Conservation (phyloP, 495 filamentous ascomycete species). For the Cryomyces minteri region DNA sequence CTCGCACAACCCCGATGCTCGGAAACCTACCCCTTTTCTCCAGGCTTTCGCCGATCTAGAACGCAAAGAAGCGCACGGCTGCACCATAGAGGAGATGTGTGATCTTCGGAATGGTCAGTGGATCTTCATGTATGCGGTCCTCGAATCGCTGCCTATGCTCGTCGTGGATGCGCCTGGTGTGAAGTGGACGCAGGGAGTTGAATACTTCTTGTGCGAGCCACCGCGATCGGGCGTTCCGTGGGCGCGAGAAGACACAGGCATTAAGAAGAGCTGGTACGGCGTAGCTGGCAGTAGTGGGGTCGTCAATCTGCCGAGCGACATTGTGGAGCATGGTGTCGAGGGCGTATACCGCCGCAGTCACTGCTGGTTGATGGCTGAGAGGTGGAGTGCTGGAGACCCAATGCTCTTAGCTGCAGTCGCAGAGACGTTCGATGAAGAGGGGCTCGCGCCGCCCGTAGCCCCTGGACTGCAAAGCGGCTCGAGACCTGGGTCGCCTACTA, state of each 20-base stretch:
- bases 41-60: constrained; percentile 72
- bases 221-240: constrained; percentile 70
- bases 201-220: constrained; percentile 93
- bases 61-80: constrained; percentile 50
- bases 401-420: constrained; percentile 1
- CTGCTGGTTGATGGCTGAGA: constrained; percentile 72
- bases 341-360: constrained; percentile 80
- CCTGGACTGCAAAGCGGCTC: not conserved
- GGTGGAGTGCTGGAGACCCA: constrained; percentile 34
- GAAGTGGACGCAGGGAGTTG: constrained; percentile 59
- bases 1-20: constrained; percentile 57
- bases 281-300: constrained; percentile 50
- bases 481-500: not conserved
- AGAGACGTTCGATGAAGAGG: not conserved
- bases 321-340: constrained; percentile 77
- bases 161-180: constrained; percentile 74
- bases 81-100: constrained; percentile 48
- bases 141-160: constrained; percentile 80
- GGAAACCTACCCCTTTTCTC: constrained; percentile 47
- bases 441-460: not conserved
- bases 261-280: constrained; percentile 61
- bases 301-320: constrained; percentile 61
- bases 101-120: constrained; percentile 75
- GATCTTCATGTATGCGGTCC: constrained; percentile 84
- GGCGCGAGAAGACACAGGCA: constrained; percentile 51